Base-by-base conservation (phyloP, 2,329 filamentous ascomycete species). In the Lachnellula willkommii region DNA sequence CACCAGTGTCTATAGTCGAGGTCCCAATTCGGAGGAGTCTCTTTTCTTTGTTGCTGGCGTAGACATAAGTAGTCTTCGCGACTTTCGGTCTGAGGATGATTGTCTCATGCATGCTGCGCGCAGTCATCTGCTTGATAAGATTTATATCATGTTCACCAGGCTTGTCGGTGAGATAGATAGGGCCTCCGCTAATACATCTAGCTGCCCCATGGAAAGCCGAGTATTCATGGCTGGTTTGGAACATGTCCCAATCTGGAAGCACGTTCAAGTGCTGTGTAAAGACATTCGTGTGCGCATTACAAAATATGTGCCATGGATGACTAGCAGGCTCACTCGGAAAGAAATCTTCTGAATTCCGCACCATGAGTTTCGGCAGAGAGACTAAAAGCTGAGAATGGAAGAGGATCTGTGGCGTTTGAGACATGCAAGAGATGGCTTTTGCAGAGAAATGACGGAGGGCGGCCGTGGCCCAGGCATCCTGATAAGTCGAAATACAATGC, bases 361-460 rank as follows among this genome's bases (percentile, higher is more conserved):
- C 52, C 17, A 58, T 50, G 4, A 56, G 17, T 8, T 17, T 12
- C 11, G 54, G 47, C 1, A 26, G n/a, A 9, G 53, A 52, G 11
- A 47, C 9, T n/a, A 50, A 36, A n/a, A 60, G 43, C 45, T 59
- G 22, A 26, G 52, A 40, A 15, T 57, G 47, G 45, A 60, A 60
- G 7, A 60, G 32, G 11, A 56, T 56, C 22, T 51, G 36, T 1
- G 58, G 51, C 3, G 47, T 54, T 49, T 60, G 58, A 2, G 58
- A 54, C 58, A 60, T 60, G 48, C 56, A 60, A n/a, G 56, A 60
- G 20, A 60, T 60, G 7, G 57, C 50, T 50, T 50, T 57, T 15
- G 49, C 49, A 28, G 47, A 35, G 28, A 59, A 60, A 36, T 60
- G 48, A 15, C 35, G 50, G 46, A 47, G 28, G 9, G 54, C n/a